Conservation (phyloP, 2,329 filamentous ascomycete species). For the Neoascochyta sp. region DNA sequence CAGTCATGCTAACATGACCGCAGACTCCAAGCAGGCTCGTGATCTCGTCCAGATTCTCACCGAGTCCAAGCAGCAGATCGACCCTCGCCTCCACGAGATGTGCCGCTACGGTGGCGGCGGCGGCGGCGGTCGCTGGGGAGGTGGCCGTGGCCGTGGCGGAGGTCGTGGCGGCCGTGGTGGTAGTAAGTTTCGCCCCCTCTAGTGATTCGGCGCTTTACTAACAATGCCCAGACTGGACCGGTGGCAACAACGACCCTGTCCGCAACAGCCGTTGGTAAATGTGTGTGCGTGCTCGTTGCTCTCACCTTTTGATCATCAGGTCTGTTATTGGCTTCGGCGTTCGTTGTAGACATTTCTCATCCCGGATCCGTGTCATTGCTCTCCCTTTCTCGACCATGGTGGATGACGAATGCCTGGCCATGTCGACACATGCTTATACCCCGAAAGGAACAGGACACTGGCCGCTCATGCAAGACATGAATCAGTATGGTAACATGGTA, state of each 20-base stretch:
- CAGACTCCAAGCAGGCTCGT: constrained; percentile 67
- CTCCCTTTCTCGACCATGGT: constrained; percentile 13
- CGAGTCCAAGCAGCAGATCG: constrained; percentile 97
- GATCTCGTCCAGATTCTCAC: constrained; percentile 89
- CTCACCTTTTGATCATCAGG: constrained; percentile 4
- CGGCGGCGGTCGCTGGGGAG: constrained; percentile 64
- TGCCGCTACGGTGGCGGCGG: constrained; percentile 84
- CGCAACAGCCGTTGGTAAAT: constrained; percentile 43
- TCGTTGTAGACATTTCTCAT: constrained; percentile 22
- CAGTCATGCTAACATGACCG: constrained; percentile 31
- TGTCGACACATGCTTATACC: constrained; percentile 31
- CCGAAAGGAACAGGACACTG: constrained; percentile 20
- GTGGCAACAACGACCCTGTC: constrained; percentile 39
- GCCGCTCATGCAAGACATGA: constrained; percentile 11
- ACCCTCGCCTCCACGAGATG: constrained; percentile 95
- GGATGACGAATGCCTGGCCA: constrained; percentile 18
- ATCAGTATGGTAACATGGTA: constrained; percentile 9
- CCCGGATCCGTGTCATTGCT: constrained; percentile 12
- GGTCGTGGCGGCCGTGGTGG: constrained; percentile 50
- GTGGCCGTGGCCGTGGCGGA: constrained; percentile 64
- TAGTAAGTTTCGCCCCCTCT: constrained; percentile 28
- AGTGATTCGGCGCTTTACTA: constrained; percentile 9
- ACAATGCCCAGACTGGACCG: constrained; percentile 33
- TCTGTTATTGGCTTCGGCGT: constrained; percentile 19
- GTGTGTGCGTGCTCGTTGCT: constrained; percentile 1